These are phyloP conservation scores for Infundibulicybe gibba DNA, from an alignment of 768 basidiomycete genomes.

Conservation along the genomic window DNA sequence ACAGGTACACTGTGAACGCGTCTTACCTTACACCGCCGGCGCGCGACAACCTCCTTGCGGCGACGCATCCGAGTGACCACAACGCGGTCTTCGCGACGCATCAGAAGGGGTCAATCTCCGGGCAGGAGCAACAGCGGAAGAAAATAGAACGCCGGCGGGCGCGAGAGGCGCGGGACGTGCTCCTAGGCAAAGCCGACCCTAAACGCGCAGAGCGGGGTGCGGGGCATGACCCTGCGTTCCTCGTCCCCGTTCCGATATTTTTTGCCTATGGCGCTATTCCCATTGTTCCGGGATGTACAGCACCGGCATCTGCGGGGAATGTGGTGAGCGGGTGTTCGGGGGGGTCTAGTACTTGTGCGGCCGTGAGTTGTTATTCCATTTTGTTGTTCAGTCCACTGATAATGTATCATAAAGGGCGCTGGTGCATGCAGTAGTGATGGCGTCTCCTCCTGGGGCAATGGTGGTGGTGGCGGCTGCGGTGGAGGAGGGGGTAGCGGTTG, in stretches of 20 bases:
- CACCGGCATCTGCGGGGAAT: slow-evolving; percentile 4
- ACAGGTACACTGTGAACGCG: slow-evolving; percentile 9
- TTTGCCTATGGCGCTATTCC: slow-evolving; percentile 8
- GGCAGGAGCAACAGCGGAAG: slow-evolving; percentile 14
- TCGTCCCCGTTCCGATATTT: slow-evolving; percentile 35
- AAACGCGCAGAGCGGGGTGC: slow-evolving; percentile 5
- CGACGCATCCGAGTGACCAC: slow-evolving; percentile 57
- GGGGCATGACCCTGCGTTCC: slow-evolving; percentile 29
- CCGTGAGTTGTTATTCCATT: too few relatives aligned
- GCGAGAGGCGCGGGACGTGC: slow-evolving; percentile 20
- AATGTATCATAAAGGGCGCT: slow-evolving; percentile 7
- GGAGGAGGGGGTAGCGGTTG: slow-evolving; percentile 4
- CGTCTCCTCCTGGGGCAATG: slow-evolving; percentile 1
- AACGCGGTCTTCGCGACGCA: slow-evolving; percentile 37
- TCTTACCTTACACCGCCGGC: slow-evolving; percentile 28
- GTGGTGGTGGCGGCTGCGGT: slow-evolving; percentile 4
- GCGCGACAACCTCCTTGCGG: slow-evolving; percentile 33
- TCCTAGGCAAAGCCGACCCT: slow-evolving; percentile 14
- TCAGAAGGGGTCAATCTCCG: slow-evolving; percentile 14
- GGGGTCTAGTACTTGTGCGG: too few relatives aligned
- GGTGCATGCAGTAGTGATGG: slow-evolving; percentile 5
- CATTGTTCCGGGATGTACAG: slow-evolving; percentile 17
- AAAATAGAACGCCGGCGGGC: slow-evolving; percentile 20
- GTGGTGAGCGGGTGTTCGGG: background rate
- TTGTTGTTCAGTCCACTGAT: too few relatives aligned